Evolutionary conservation across 1,139 yeast species (phyloP).

Genomic region (Geotrichum reessii): DNA sequence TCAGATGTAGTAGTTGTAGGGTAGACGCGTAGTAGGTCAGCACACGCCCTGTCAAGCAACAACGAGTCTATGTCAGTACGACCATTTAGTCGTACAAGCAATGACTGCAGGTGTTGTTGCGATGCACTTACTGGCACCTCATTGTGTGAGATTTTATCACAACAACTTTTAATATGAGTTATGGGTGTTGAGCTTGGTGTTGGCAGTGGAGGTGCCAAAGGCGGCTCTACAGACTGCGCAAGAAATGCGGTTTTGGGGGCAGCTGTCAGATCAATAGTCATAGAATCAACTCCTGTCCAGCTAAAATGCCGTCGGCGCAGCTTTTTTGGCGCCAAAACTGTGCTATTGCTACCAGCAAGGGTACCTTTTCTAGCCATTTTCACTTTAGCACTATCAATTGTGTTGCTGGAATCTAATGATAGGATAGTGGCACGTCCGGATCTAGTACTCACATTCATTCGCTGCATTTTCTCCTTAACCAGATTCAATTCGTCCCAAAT

Average conservation of each 20-base stretch:
- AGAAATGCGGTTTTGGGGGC: not conserved
- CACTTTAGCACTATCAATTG: not conserved
- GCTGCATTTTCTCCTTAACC: slow-evolving; percentile 18
- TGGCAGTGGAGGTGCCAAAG: too few species aligned
- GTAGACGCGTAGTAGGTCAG: slow-evolving; percentile 7
- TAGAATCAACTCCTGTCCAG: not conserved
- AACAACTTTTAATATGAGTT: too few species aligned
- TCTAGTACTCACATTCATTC: slow-evolving; percentile 13
- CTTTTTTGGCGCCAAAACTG: not conserved
- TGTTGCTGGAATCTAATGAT: not conserved
- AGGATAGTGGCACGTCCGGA: not conserved
- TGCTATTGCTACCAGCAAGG: not conserved
- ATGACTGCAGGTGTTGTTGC: slow-evolving; percentile 26
- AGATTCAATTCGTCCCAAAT: slow-evolving; percentile 21
- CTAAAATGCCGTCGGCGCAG: not conserved
- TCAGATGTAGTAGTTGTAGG: not conserved
- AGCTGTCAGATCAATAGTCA: not conserved
- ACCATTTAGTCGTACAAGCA: slow-evolving; percentile 2
- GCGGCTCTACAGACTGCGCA: not conserved
- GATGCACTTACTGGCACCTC: slow-evolving; percentile 21
- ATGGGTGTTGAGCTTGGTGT: too few species aligned
- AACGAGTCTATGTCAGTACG: not conserved
- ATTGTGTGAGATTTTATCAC: too few species aligned
- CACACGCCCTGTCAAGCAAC: slow-evolving; percentile 23
- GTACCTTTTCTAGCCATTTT: too few species aligned